Evolutionary conservation across 768 basidiomycete species (phyloP).

Genomic region (Mycena galopus): DNA sequence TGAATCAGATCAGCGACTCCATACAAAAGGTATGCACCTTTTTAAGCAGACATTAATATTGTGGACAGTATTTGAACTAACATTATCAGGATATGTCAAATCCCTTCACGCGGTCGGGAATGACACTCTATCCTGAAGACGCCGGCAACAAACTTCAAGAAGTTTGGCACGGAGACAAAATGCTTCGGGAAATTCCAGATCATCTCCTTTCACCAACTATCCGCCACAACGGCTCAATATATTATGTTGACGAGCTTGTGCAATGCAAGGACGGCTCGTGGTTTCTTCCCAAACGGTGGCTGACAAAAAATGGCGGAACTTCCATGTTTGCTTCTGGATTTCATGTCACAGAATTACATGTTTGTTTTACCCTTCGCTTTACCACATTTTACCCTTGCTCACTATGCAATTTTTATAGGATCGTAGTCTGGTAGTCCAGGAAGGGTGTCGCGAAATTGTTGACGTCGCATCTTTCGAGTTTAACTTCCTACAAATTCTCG

Average conservation of each 20-base stretch:
- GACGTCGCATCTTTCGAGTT: slow-evolving; percentile 1
- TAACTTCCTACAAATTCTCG: slow-evolving; percentile 13
- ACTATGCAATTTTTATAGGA: not conserved
- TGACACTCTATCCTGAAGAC: slow-evolving; percentile 42
- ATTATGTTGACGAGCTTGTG: slow-evolving; percentile 45
- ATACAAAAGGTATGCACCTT: not conserved
- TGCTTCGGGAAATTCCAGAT: slow-evolving; percentile 46
- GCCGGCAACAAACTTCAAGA: slow-evolving; percentile 35
- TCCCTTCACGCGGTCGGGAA: slow-evolving; percentile 16
- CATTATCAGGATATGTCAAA: not conserved
- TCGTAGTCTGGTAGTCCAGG: not conserved
- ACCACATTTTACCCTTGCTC: not conserved
- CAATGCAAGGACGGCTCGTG: slow-evolving; percentile 19
- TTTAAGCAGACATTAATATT: not conserved
- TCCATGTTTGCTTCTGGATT: slow-evolving; percentile 4
- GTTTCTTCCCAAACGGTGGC: too few relatives aligned
- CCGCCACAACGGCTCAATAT: slow-evolving; percentile 33
- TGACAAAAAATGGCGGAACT: slow-evolving; percentile 10
- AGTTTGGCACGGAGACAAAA: slow-evolving; percentile 47
- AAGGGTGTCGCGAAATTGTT: not conserved
- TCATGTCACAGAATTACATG: not conserved
- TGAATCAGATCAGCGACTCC: too few relatives aligned
- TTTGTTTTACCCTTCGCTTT: not conserved
- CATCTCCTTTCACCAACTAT: slow-evolving; percentile 43
- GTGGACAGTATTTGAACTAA: too few relatives aligned